Evolutionary conservation across 2,329 filamentous ascomycete species (phyloP).

Genomic region (Myriosclerotinia duriaeana): DNA sequence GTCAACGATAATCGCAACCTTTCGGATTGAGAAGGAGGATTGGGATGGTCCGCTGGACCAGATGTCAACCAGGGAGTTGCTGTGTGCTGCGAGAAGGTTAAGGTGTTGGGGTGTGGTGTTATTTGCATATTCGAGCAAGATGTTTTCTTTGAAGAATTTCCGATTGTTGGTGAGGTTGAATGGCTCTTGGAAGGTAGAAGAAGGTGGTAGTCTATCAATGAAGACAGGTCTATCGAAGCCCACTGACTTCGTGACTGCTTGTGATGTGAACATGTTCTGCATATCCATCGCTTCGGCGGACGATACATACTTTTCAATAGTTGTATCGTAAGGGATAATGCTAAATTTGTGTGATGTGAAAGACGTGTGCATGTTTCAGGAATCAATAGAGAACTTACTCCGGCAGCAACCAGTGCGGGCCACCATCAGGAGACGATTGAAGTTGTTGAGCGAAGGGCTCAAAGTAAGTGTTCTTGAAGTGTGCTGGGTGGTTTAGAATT

Average conservation of each 20-base stretch:
- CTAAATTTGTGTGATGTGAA: background rate
- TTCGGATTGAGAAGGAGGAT: slow-evolving; percentile 47
- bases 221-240: too few species aligned
- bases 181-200: background rate
- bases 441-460: too few species aligned
- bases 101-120: slow-evolving; percentile 47
- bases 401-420: too few species aligned
- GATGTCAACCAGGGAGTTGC: slow-evolving; percentile 53
- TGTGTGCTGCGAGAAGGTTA: slow-evolving; percentile 40
- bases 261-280: background rate
- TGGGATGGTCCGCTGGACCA: slow-evolving; percentile 65
- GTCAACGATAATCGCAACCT: too few species aligned
- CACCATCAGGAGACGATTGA: too few species aligned
- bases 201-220: too few species aligned
- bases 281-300: background rate
- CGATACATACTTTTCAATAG: background rate
- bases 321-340: background rate
- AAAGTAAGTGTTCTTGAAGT: too few species aligned
- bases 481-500: too few species aligned
- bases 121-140: background rate
- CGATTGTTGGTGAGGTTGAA: background rate
- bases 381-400: too few species aligned
- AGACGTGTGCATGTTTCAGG: too few species aligned
- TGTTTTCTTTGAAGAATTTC: background rate
- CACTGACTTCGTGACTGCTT: background rate